phyloP scores from a whole-genome alignment of 495 filamentous ascomycete species.

The Durotheca rogersii region DNA sequence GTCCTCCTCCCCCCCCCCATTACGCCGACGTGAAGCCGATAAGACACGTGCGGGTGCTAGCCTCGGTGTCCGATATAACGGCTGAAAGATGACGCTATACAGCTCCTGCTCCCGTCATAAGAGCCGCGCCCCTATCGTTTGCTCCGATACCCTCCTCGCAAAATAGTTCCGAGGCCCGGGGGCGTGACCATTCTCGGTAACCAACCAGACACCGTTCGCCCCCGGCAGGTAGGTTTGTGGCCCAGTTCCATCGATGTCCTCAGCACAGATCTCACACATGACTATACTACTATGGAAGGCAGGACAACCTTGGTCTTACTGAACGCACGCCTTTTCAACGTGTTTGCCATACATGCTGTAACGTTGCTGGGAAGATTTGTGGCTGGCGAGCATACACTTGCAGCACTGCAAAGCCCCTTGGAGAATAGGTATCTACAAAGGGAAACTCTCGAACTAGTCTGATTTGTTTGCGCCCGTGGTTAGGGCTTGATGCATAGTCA shows the following conservation, averaged over 20 bases:
- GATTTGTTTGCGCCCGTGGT: background rate
- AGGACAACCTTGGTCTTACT: constrained; percentile 7
- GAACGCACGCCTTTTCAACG: background rate
- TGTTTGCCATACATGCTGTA: background rate
- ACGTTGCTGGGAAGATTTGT: constrained; percentile 1
- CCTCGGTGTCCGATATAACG: background rate
- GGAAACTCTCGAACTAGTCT: background rate
- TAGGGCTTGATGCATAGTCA: no score
- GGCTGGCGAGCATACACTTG: background rate
- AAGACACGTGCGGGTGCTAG: constrained; percentile 10
- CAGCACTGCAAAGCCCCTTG: background rate
- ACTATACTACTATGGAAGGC: no score
- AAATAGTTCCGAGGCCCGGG: background rate
- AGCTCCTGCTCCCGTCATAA: background rate
- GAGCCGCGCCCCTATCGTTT: background rate
- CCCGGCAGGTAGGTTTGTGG: background rate
- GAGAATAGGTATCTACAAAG: background rate
- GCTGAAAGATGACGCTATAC: background rate
- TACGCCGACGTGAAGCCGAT: constrained; percentile 12
- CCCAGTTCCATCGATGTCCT: constrained; percentile 2
- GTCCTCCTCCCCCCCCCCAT: background rate
- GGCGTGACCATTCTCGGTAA: background rate
- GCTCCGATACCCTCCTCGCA: background rate
- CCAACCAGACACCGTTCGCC: background rate
- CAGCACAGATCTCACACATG: constrained; percentile 1